Evolutionary conservation across 148 eudicot species (phyloP).

Genomic region (Nepenthes mirabilis): DNA sequence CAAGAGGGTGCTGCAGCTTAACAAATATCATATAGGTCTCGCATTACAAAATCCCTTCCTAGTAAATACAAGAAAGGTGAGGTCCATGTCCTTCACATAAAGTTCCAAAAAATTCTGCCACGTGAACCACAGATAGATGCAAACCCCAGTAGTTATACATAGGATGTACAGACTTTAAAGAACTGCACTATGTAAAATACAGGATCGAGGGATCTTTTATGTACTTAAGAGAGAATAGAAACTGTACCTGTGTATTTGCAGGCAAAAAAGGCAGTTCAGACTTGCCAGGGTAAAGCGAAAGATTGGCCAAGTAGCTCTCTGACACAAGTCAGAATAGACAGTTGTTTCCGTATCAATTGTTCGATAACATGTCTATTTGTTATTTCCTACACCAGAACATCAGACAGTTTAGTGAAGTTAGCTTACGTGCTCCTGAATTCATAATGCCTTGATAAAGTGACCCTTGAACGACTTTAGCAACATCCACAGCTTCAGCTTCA

Average conservation of each 20-base stretch:
- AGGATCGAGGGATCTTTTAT: no score
- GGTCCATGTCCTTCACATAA: no score
- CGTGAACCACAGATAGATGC: no score
- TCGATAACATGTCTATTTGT: background rate
- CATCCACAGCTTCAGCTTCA: constrained; percentile 46
- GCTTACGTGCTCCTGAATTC: constrained; percentile 76
- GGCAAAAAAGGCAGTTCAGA: constrained; percentile 92
- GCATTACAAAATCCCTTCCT: no score
- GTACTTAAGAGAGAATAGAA: no score
- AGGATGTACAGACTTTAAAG: no score
- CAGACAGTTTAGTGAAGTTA: constrained; percentile 1
- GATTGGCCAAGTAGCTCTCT: constrained; percentile 95
- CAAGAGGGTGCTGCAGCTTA: no score
- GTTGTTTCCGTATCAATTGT: background rate
- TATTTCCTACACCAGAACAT: background rate
- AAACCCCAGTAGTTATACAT: no score
- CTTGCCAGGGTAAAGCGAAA: constrained; percentile 87
- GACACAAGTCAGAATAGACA: constrained; percentile 10
- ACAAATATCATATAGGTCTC: no score
- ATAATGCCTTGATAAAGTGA: constrained; percentile 52
- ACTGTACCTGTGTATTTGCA: constrained; percentile 62
- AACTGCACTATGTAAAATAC: no score
- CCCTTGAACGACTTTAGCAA: constrained; percentile 46
- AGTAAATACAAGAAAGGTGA: no score
- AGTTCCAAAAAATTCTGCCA: no score